These are phyloP conservation scores for Pythium aristosporum DNA, from an alignment of 352 stramenopile genomes.

Conservation along the genomic window DNA sequence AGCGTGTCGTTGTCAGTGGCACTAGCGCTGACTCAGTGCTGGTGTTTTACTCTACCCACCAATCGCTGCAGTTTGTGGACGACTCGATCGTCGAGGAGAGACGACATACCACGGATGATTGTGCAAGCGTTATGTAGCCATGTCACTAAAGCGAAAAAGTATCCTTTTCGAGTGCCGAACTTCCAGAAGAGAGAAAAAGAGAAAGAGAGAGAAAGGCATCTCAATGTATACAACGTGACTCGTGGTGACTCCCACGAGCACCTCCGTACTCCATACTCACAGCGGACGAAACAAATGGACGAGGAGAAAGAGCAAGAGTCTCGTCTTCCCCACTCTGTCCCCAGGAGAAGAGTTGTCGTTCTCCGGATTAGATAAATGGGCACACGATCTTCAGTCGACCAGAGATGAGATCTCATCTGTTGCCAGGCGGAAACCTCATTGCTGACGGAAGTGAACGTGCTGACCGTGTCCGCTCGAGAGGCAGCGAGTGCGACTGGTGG, in stretches of 20 bases:
- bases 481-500: constrained; percentile 20
- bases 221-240: not conserved
- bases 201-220: not conserved
- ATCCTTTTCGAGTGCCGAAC: not conserved
- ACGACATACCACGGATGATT: too few species aligned
- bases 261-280: not conserved
- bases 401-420: constrained; percentile 5
- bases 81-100: too few species aligned
- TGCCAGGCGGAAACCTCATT: not conserved
- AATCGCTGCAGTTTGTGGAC: too few species aligned
- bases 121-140: constrained; percentile 6
- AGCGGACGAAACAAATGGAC: not conserved
- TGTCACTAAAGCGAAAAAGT: constrained; percentile 11
- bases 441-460: not conserved
- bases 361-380: not conserved
- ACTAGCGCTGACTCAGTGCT: too few species aligned
- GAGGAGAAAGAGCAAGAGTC: not conserved
- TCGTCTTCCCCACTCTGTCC: too few species aligned
- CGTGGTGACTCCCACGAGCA: not conserved
- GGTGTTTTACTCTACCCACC: too few species aligned
- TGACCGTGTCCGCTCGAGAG: constrained; percentile 3
- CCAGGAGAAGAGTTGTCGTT: too few species aligned
- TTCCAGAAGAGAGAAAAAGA: not conserved
- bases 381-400: not conserved
- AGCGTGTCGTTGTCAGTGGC: too few species aligned